These are phyloP conservation scores for Beauveria sp. DNA, from an alignment of 2,329 filamentous ascomycete genomes.

Conservation along the genomic window DNA sequence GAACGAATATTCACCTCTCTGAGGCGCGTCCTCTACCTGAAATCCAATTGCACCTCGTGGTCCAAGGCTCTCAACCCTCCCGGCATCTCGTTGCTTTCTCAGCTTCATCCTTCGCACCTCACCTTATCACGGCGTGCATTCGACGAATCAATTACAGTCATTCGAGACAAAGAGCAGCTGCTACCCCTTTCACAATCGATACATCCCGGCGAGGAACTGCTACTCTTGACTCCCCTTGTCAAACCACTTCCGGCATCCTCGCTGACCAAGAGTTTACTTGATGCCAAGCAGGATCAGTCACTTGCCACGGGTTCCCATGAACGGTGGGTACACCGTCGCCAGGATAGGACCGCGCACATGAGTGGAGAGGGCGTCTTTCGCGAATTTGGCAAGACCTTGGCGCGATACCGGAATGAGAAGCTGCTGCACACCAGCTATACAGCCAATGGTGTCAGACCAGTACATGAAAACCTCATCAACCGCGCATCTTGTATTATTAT, in stretches of 20 bases:
- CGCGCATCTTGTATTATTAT: conserved; percentile 83
- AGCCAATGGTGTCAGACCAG: conserved; percentile 81
- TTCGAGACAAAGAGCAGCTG: conserved; percentile 79
- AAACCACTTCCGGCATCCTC: conserved; percentile 89
- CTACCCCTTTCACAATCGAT: conserved; percentile 76
- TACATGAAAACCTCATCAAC: conserved; percentile 89
- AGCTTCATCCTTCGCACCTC: conserved; percentile 75
- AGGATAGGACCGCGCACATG: conserved; percentile 60
- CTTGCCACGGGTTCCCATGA: conserved; percentile 39
- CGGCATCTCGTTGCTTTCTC: conserved; percentile 67
- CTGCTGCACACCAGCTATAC: conserved; percentile 93
- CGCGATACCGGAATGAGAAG: conserved; percentile 75
- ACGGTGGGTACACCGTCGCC: conserved; percentile 48
- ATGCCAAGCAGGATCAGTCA: conserved; percentile 37
- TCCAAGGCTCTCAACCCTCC: conserved; percentile 81
- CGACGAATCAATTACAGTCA: conserved; percentile 86
- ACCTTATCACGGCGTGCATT: conserved; percentile 79
- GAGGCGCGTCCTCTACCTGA: conserved; percentile 69
- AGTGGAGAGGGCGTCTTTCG: conserved; percentile 90
- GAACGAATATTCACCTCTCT: conserved; percentile 75
- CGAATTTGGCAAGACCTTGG: conserved; percentile 81
- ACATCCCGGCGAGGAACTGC: conserved; percentile 78
- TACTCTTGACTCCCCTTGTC: conserved; percentile 80
- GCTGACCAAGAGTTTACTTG: conserved; percentile 63
- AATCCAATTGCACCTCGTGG: conserved; percentile 83